These are phyloP conservation scores for Passalora sequoiae DNA, from an alignment of 2,329 filamentous ascomycete species.

Conservation along the genomic window DNA sequence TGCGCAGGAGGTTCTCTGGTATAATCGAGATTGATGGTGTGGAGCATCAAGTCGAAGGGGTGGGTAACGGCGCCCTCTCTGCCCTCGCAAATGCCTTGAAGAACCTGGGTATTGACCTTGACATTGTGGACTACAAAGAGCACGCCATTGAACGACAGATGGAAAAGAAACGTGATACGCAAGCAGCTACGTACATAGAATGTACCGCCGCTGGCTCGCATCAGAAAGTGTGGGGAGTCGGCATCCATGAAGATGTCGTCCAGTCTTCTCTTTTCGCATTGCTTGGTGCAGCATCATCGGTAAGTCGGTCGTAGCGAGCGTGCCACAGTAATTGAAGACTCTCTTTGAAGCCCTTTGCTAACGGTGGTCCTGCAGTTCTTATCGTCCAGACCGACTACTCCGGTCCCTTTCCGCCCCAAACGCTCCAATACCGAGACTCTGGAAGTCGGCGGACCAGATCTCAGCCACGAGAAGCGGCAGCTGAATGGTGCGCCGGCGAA, in stretches of 20 bases:
- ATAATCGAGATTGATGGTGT: conserved; percentile 75
- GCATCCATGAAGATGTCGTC: conserved; percentile 87
- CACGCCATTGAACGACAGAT: conserved; percentile 61
- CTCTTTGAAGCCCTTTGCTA: conserved; percentile 1
- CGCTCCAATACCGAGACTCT: conserved; percentile 47
- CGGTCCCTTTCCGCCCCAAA: conserved; percentile 57
- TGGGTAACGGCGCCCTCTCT: conserved; percentile 86
- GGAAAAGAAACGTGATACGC: conserved; percentile 61
- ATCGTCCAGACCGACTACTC: conserved; percentile 63
- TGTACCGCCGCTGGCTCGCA: conserved; percentile 65
- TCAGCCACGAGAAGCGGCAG: conserved; percentile 28
- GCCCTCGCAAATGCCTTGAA: conserved; percentile 77
- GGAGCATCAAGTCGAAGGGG: conserved; percentile 72
- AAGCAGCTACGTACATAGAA: conserved; percentile 94
- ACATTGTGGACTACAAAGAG: conserved; percentile 93
- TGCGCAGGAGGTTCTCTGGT: conserved; percentile 77
- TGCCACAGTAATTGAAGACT: conserved; percentile 4
- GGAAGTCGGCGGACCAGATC: conserved; percentile 20
- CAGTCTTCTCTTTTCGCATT: conserved; percentile 83
- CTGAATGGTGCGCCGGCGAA: conserved; percentile 28
- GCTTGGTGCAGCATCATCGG: conserved; percentile 77
- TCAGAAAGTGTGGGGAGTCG: conserved; percentile 81
- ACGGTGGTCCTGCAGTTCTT: conserved; percentile 60
- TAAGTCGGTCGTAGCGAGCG: conserved; percentile 45
- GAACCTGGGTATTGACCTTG: conserved; percentile 74